These are phyloP conservation scores for Echinochloa phyllopogon DNA, from an alignment of 176 grass and related monocot genomes.

Conservation along the genomic window DNA sequence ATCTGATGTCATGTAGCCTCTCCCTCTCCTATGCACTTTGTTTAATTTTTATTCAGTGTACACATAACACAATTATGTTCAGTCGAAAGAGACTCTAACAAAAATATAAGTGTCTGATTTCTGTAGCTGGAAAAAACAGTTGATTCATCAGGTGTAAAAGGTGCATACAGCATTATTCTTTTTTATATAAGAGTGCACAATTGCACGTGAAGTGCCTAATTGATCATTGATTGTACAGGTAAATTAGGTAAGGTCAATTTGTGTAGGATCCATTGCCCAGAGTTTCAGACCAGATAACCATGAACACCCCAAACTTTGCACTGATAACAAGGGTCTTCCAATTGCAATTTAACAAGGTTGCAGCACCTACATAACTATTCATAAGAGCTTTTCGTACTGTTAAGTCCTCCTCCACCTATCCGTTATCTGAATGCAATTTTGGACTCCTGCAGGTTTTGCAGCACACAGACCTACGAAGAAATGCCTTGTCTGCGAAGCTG, in stretches of 20 bases:
- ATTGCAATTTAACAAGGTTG: neutral
- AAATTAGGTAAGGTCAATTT: neutral
- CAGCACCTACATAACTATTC: conserved; percentile 5
- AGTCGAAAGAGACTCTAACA: neutral
- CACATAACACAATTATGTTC: neutral
- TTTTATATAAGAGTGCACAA: neutral
- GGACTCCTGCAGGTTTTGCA: neutral
- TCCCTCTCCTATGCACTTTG: neutral
- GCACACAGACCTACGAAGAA: neutral
- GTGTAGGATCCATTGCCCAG: neutral
- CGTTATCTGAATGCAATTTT: neutral
- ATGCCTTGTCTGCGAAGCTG: neutral
- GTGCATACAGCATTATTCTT: neutral
- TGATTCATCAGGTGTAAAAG: neutral
- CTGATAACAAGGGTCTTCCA: neutral
- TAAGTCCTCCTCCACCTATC: neutral
- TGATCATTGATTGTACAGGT: neutral
- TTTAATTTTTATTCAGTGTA: neutral
- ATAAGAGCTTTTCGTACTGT: neutral
- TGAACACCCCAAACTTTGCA: neutral
- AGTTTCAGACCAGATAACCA: neutral
- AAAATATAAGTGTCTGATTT: neutral
- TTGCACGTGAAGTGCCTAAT: neutral
- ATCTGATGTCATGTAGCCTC: neutral
- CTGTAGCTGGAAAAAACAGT: neutral